Evolutionary conservation across 306 rosid genomes (phyloP), one percentile per base, ranked within the genome.

Genomic region (Styphnolobium japonicum): DNA sequence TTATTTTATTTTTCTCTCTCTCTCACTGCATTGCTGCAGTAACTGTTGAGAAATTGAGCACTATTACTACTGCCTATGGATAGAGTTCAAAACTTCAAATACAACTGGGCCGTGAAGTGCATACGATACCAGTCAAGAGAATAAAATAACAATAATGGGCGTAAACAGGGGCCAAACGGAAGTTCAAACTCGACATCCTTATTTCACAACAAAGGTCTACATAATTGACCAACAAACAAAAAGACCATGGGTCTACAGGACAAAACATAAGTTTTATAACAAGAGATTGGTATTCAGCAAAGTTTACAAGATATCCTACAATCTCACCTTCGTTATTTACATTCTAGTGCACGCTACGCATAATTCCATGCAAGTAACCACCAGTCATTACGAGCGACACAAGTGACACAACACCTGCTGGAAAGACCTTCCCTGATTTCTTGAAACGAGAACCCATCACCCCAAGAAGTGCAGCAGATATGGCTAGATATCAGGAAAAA

Each of bases 371-470:
- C 62, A 96, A 67, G 91, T 93, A 96, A 79, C 99, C 98, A 53
- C 94, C 98, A 0, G 98, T 88, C 99, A 96, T 96, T 75, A 91
- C 37, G 57, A 96, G 83, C 0, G 99, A 96, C 65, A 93, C 91
- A 29, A 96, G 87, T n/a, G 99, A 90, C 25, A 96, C 96, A 42
- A 93, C 92, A 7, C 99, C 99, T 4, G 99, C 99, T 5, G 99
- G 99, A 86, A 96, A 91, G 22, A 96, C 78, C 90, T 96, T 96
- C 76, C 99, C 94, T 7, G 99, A 96, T 45, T 85, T 90, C 92
- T 86, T 93, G 78, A 89, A 96, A 37, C 99, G 99, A 74, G 96
- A 84, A 60, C 99, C 99, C 99, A 96, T 96, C 83, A 91, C 96
- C 34, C 58, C 92, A 71, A 96, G 86, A 67, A 96, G 98, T 27